Conservation (phyloP, 208 protist genomes). For the Leptomonas seymouri region DNA sequence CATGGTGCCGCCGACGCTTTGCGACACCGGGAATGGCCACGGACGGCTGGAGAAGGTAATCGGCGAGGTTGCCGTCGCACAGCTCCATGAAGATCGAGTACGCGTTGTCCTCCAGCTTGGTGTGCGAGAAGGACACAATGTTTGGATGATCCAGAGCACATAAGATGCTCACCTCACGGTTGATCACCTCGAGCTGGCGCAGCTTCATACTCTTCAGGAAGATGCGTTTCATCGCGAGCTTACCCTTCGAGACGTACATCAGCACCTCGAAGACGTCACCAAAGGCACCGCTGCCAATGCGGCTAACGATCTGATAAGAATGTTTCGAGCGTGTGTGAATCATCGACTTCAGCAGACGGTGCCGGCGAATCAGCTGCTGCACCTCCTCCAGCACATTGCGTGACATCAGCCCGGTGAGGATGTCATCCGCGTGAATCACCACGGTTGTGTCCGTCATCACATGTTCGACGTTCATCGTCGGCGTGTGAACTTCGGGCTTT, state of each 20-base stretch:
- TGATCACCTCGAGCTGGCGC: constrained; percentile 58
- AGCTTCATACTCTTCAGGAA: constrained; percentile 64
- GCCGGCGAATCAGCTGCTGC: constrained; percentile 45
- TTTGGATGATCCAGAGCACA: constrained; percentile 74
- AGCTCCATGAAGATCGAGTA: constrained; percentile 89
- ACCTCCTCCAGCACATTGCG: constrained; percentile 43
- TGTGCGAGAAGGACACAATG: constrained; percentile 79
- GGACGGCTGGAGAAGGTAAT: constrained; percentile 38
- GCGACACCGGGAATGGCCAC: constrained; percentile 15
- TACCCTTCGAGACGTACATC: constrained; percentile 66
- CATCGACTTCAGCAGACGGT: constrained; percentile 56
- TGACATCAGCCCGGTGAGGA: constrained; percentile 28
- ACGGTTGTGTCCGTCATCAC: constrained; percentile 34
- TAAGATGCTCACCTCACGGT: constrained; percentile 82
- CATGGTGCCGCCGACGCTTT: constrained; percentile 15
- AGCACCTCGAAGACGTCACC: constrained; percentile 83
- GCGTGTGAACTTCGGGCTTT: constrained; percentile 26
- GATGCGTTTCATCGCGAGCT: constrained; percentile 83
- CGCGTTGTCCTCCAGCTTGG: constrained; percentile 58
- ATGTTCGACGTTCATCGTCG: constrained; percentile 32
- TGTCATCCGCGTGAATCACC: constrained; percentile 31
- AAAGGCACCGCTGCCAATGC: constrained; percentile 72
- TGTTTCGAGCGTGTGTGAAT: constrained; percentile 45
- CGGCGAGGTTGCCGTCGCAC: constrained; percentile 54
- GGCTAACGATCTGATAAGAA: constrained; percentile 63